Base-by-base conservation (phyloP, 1,284 basidiomycete species). In the Clitocybe nebularis region DNA sequence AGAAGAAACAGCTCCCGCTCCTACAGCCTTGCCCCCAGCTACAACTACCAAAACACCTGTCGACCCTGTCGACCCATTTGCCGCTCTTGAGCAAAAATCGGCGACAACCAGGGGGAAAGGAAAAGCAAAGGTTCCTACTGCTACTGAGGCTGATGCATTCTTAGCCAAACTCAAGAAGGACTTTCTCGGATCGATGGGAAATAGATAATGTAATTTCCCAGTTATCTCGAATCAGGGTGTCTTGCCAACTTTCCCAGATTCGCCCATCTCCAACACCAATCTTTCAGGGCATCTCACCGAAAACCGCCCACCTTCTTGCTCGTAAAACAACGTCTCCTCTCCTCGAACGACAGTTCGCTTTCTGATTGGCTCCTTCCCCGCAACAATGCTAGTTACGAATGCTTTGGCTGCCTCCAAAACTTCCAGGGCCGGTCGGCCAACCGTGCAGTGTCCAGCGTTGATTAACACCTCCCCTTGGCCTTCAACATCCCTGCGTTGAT, bases 151-250 rank as follows among this genome's bases (percentile, higher is more conserved):
- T 3, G 84, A 87, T 47, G 66, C 66, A 16, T 86, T 87, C 54
- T 57, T 88, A 26, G 77, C 81, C 11, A 67, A 75, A 45, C 61
- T 88, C 4, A 79, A 84, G 51, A 56, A 63, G 19, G 69, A 72
- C 36, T 68, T 74, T 33, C 53, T 69, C 22, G 53, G 53, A 32
- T 55, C 58, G 23, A 53, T 36, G 35, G 39, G 41, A 8, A 58
- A 33, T 7, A 33, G 23, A 41, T 33, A 16, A 41, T 24, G 26
- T 9, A 29, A n/a, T n/a, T n/a, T n/a, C n/a, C n/a, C n/a, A n/a
- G n/a, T n/a, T n/a, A n/a, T n/a, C n/a, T n/a, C n/a, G n/a, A n/a
- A n/a, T n/a, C n/a, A n/a, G n/a, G n/a, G n/a, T n/a, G n/a, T n/a
- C n/a, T n/a, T n/a, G n/a, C n/a, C n/a, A n/a, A n/a, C n/a, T n/a